Evolutionary conservation across 192 early-diverging fungal genomes (phyloP).

Genomic region (Polychytrium aggregatum): DNA sequence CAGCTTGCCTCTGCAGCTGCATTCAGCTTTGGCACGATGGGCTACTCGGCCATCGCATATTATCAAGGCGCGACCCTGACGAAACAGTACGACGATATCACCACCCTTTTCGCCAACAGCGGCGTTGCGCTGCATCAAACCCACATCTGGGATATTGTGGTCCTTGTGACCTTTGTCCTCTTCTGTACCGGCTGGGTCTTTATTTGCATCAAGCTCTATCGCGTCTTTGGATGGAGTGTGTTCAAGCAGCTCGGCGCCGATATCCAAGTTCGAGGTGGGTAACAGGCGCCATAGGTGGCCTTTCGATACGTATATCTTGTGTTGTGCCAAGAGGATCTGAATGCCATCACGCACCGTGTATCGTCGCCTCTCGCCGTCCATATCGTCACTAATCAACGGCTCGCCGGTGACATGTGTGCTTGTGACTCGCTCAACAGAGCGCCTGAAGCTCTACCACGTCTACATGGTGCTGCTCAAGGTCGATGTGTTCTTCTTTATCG

Average conservation of each 20-base stretch:
- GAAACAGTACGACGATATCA: not conserved
- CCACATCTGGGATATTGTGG: constrained; percentile 12
- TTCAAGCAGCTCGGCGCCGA: constrained; percentile 50
- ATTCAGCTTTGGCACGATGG: constrained; percentile 31
- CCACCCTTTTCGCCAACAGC: not conserved
- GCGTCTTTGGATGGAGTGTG: constrained; percentile 44
- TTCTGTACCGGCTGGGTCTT: constrained; percentile 31
- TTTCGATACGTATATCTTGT: too few relatives aligned
- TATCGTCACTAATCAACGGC: too few relatives aligned
- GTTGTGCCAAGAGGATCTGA: too few relatives aligned
- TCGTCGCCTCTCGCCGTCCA: too few relatives aligned
- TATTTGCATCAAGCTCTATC: constrained; percentile 29
- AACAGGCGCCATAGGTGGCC: too few relatives aligned
- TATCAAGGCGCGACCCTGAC: constrained; percentile 23
- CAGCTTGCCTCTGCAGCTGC: constrained; percentile 31
- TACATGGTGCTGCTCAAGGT: constrained; percentile 71
- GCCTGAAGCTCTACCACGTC: constrained; percentile 56
- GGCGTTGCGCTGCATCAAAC: constrained; percentile 16
- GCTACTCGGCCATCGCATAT: constrained; percentile 27
- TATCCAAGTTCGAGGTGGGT: constrained; percentile 34
- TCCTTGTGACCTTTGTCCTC: constrained; percentile 19
- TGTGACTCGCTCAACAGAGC: constrained; percentile 23
- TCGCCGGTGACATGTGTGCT: too few relatives aligned
- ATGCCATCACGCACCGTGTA: too few relatives aligned
- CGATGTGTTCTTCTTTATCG: constrained; percentile 73